phyloP scores from a whole-genome alignment of 2,329 filamentous ascomycete species.

The Albifimbria verrucaria region DNA sequence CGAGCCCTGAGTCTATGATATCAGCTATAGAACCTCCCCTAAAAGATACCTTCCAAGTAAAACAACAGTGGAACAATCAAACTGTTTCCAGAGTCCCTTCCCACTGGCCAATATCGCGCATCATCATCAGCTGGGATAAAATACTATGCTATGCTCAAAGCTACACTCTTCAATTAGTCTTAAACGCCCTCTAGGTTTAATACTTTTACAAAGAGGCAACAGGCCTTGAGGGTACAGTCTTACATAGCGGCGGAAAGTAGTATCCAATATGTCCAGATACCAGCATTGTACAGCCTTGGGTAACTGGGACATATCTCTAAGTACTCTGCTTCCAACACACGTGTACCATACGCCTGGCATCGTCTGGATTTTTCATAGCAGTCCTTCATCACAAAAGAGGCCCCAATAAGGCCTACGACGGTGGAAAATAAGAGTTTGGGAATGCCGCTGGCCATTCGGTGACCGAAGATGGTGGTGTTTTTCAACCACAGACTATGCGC shows the following conservation, averaged over 20 bases:
- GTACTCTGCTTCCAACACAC: neutral
- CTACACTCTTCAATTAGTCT: too few species aligned
- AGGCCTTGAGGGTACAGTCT: neutral
- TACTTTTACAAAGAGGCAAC: too few species aligned
- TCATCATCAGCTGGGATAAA: too few species aligned
- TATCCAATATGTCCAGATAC: neutral
- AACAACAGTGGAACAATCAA: too few species aligned
- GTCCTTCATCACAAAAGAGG: neutral
- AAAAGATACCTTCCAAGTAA: too few species aligned
- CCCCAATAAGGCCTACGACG: neutral
- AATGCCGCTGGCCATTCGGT: neutral
- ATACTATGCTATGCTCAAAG: too few species aligned
- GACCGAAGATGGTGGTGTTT: neutral
- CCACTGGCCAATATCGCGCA: too few species aligned
- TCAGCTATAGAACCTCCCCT: too few species aligned
- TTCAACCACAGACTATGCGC: neutral
- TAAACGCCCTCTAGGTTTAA: too few species aligned
- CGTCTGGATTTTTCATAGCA: neutral
- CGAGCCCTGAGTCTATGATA: too few species aligned
- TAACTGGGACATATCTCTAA: neutral
- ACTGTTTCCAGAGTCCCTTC: too few species aligned
- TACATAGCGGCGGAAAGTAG: neutral
- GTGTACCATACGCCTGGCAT: neutral
- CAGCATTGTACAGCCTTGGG: neutral
- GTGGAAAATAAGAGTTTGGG: neutral